Base-by-base conservation (phyloP, 306 rosid species). In the Sindora glabra region DNA sequence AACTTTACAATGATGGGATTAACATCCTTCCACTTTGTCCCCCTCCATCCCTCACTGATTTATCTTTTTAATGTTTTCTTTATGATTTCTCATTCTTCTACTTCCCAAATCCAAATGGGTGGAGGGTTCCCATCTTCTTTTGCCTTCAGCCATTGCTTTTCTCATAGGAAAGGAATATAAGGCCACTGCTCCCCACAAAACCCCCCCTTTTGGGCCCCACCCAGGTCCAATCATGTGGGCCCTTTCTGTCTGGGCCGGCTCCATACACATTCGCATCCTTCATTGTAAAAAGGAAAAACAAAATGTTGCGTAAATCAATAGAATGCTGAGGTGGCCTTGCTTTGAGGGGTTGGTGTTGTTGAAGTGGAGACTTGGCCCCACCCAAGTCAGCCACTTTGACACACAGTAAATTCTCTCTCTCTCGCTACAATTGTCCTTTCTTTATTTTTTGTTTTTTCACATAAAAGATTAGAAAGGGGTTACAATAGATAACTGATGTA, bases 11-110 rank as follows among this genome's bases (percentile, higher is more conserved):
- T 79, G 86, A 91, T 85, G 84, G 79, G 81, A 91, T 85, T 83
- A 87, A 81, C 96, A 85, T 91, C 68, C 95, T 64, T 91, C 97
- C 97, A 85, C 97, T 91, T 85, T 91, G 97, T 87, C 97, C 85
- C 96, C 87, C 73, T 69, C 80, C 56, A 68, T 58, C 69, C 74
- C 65, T 57, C 47, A 61, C 63, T 60, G 36, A 27, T 19, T 37
- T 37, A 49, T 47, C 30, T 78, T 67, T 80, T 41, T n/a, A n/a
- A 3, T 68, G 22, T 70, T 70, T 60, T 50, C 38, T 61, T 61
- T 57, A 65, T 67, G 23, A 34, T 44, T 38, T 52, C 38, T 64
- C 48, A 62, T 44, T 37, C 45, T 50, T 32, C 57, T 73, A 59
- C 59, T 68, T 74, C 56, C 60, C 37, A 69, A 30, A 48, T 72